Conservation (phyloP, 129 eudicot species). For the Pulicaria dysenterica region DNA sequence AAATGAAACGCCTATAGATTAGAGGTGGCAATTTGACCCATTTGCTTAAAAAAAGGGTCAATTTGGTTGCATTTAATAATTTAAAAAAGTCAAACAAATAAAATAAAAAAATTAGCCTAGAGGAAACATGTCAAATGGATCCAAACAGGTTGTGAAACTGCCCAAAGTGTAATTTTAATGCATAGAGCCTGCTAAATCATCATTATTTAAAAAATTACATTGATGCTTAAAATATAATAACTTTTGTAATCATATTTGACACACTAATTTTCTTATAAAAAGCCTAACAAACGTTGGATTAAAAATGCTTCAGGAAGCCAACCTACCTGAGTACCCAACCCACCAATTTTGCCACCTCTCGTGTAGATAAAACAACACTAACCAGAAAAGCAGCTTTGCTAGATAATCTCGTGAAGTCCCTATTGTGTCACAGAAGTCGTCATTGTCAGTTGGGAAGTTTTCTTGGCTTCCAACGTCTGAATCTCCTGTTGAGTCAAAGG, state of each 20-base stretch:
- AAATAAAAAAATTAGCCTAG: background rate
- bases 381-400: conserved; percentile 97
- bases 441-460: conserved; percentile 39
- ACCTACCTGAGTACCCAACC: background rate
- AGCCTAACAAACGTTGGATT: background rate
- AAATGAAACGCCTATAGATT: background rate
- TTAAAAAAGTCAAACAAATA: background rate
- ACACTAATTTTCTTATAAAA: background rate
- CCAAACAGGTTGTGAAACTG: background rate
- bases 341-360: conserved; percentile 1
- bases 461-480: conserved; percentile 37
- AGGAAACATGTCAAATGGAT: background rate
- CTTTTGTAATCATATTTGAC: background rate
- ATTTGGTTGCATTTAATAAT: background rate
- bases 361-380: conserved; percentile 35
- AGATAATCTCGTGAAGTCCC: conserved; percentile 85
- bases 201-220: background rate
- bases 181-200: background rate
- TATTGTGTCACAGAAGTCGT: conserved; percentile 52
- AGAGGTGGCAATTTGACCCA: background rate
- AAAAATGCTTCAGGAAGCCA: background rate
- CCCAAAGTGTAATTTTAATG: background rate
- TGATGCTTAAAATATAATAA: background rate
- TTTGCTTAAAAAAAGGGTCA: background rate
- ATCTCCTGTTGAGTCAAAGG: conserved; percentile 32